Evolutionary conservation across 1,284 basidiomycete genomes (phyloP).

Genomic region (Leccinum solheimii): DNA sequence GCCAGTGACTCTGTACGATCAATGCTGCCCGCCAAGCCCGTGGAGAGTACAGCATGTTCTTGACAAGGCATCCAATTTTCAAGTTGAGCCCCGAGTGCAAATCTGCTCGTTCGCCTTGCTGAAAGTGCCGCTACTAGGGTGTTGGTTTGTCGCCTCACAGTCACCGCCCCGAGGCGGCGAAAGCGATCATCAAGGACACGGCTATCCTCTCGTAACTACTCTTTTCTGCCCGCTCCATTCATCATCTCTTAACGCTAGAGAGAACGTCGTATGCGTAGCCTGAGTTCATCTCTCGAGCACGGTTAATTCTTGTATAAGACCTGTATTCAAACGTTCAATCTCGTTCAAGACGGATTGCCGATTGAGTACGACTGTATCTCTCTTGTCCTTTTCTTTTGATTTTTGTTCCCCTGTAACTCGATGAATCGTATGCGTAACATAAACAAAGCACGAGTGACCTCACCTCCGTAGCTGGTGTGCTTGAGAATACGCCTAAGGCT

Average conservation of each 20-base stretch:
- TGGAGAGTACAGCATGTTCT: no score
- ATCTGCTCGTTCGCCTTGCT: no score
- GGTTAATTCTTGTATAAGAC: constrained; percentile 59
- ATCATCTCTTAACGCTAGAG: background rate
- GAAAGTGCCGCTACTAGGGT: no score
- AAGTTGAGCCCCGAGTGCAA: no score
- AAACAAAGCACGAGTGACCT: constrained; percentile 6
- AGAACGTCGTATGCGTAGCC: background rate
- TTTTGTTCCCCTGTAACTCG: constrained; percentile 34
- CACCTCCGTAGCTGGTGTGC: constrained; percentile 49
- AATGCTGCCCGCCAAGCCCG: no score
- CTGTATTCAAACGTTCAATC: constrained; percentile 76
- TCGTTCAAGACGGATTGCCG: constrained; percentile 71
- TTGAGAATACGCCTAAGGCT: constrained; percentile 81
- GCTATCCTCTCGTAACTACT: constrained; percentile 24
- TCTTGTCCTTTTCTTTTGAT: constrained; percentile 58
- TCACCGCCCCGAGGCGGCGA: constrained; percentile 23
- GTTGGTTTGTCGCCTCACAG: no score
- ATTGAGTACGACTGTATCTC: constrained; percentile 70
- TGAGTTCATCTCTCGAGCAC: constrained; percentile 28
- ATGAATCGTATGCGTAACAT: constrained; percentile 4
- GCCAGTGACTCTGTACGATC: no score
- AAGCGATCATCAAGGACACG: constrained; percentile 30
- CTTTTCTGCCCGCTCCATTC: background rate
- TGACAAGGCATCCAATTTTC: no score